A percentile compares a stretch with the other conserved stretches of the same genome.
Conservation (phyloP, 2,329 filamentous ascomycete genomes). For the Exophiala sp. region DNA sequence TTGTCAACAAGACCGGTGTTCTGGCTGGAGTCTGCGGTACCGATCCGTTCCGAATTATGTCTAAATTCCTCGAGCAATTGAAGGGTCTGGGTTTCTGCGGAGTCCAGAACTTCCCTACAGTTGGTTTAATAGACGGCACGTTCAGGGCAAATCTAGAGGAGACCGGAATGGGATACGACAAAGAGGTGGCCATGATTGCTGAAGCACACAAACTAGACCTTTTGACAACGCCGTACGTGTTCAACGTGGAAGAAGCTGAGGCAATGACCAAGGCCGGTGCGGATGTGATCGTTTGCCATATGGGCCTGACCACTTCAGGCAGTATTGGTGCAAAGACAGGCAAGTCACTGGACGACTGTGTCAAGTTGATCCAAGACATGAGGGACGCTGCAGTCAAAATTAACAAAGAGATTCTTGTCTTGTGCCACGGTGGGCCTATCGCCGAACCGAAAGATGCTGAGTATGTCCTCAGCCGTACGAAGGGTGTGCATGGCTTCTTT, state of each 20-base stretch:
- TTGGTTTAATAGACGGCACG: slow-evolving; percentile 60
- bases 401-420: slow-evolving; percentile 54
- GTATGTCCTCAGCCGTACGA: slow-evolving; percentile 55
- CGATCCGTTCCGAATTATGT: slow-evolving; percentile 61
- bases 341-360: slow-evolving; percentile 59
- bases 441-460: slow-evolving; percentile 58
- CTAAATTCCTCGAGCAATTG: slow-evolving; percentile 55
- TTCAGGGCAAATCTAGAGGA: slow-evolving; percentile 65
- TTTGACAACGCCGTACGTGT: slow-evolving; percentile 65
- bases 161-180: slow-evolving; percentile 63
- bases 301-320: slow-evolving; percentile 61
- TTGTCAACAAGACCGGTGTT: slow-evolving; percentile 54
- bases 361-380: slow-evolving; percentile 57
- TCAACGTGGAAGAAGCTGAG: slow-evolving; percentile 55
- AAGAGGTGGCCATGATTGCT: slow-evolving; percentile 61
- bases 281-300: slow-evolving; percentile 62
- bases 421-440: slow-evolving; percentile 67
- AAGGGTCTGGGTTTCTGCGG: slow-evolving; percentile 60
- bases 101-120: slow-evolving; percentile 66
- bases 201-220: slow-evolving; percentile 55
- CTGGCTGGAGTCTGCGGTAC: slow-evolving; percentile 66
- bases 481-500: slow-evolving; percentile 65
- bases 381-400: slow-evolving; percentile 54
- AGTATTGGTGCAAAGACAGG: slow-evolving; percentile 59
- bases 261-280: slow-evolving; percentile 60